Evolutionary conservation across 2,329 filamentous ascomycete genomes (phyloP), one percentile per base, ranked within the genome.

Genomic region (Ceratocystis cubensis): DNA sequence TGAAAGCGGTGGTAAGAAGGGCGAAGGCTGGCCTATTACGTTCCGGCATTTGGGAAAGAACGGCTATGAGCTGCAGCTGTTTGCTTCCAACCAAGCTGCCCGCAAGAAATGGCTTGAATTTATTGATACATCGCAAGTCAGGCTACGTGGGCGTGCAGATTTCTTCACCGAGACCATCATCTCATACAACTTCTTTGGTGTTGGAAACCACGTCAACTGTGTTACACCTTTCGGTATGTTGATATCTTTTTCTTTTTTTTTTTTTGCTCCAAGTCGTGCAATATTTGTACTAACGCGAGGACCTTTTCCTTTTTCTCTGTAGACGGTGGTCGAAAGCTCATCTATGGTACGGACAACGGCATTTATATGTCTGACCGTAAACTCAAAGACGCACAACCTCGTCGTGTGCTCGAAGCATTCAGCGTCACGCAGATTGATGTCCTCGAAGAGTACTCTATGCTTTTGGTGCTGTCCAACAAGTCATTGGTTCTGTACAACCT

Each of bases 61-160:
- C 65, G 94, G 93, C 41, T 99, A 96, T 73, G 93, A 96, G 74
- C 79, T 91, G 72, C 94, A 92, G 2, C 81, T 99, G 3, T 97
- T 88, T 75, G 93, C 91, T 61, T 86, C 88, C 8, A 95, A 90
- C 68, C 87, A 90, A 71, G 88, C 90, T 7, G 89, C 91, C 30
- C 84, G 94, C 67, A 90, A 93, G 75, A 99, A 97, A 76, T 99
- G 94, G 88, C 91, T 99, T 74, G 92, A 99, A 77, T 87, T 90
- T 73, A 96, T 99, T 71, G 91, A 96, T 72, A 83, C 86, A 63
- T 91, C 96, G 70, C 95, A 99, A 75, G 86, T 89, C 72, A 89
- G 88, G 69, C 81, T 99, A 67, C 85, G 91, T 70, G 88, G 92
- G 33, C 91, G 91, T 69, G 91, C 94, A 68, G 87, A 91, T 71